Conservation (phyloP, 1,139 yeast genomes). For the Arxiozyma bovina region DNA sequence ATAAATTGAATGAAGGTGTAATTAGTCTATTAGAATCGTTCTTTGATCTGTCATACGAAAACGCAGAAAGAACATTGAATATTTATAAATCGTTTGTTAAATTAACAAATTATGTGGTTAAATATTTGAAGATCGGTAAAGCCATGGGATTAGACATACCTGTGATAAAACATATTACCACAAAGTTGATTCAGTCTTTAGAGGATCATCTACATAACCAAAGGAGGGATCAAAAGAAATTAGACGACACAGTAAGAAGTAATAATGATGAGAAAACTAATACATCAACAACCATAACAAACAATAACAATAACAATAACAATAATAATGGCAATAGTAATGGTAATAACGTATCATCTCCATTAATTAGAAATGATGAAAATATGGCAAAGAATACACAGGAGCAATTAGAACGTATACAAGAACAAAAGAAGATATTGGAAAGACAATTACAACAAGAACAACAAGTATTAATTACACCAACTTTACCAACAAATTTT, state of each 20-base stretch:
- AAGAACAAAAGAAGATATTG: conserved; percentile 24
- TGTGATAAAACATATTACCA: conserved; percentile 93
- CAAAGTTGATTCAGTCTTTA: conserved; percentile 76
- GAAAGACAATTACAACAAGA: conserved; percentile 27
- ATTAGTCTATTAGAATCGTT: conserved; percentile 87
- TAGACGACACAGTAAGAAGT: conserved; percentile 35
- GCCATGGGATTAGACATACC: conserved; percentile 89
- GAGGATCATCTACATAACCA: conserved; percentile 61
- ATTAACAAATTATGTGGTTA: conserved; percentile 80
- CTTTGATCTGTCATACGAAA: conserved; percentile 79
- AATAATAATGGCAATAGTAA: conserved; percentile 14
- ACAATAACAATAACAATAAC: conserved; percentile 7
- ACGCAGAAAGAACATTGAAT: conserved; percentile 78
- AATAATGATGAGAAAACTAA: conserved; percentile 57
- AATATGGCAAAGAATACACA: conserved; percentile 16
- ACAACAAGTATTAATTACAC: conserved; percentile 22
- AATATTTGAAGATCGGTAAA: conserved; percentile 80
- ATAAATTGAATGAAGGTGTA: conserved; percentile 88
- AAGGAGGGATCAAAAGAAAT: not conserved
- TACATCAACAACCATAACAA: not conserved
- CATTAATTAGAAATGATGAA: not conserved
- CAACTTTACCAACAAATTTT: conserved; percentile 20
- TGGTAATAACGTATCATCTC: not conserved
- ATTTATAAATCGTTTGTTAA: conserved; percentile 80
- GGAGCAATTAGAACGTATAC: conserved; percentile 21